Conservation (phyloP, 805 yeast species). For the Hyphopichia homilentoma region DNA sequence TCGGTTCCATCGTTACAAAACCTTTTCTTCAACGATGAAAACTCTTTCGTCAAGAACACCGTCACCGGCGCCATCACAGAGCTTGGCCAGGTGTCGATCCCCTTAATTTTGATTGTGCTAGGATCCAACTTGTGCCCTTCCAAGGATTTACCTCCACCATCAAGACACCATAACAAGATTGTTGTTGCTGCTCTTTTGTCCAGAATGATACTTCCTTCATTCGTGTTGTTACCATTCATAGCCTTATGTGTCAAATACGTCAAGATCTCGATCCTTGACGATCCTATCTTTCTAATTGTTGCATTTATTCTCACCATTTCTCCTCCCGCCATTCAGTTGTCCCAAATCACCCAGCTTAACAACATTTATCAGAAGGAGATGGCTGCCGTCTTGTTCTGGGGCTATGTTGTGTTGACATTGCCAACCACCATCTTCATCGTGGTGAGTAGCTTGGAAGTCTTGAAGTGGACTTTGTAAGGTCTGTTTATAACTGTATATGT, state of each 20-base stretch:
- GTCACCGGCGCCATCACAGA: constrained; percentile 59
- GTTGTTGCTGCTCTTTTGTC: constrained; percentile 68
- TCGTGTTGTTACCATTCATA: constrained; percentile 63
- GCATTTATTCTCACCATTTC: constrained; percentile 71
- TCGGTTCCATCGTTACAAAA: constrained; percentile 56
- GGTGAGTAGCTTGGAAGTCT: constrained; percentile 59
- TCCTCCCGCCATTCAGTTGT: constrained; percentile 81
- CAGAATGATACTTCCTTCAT: constrained; percentile 74
- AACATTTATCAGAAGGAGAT: constrained; percentile 74
- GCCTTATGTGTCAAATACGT: constrained; percentile 61
- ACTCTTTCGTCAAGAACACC: constrained; percentile 64
- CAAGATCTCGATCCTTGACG: constrained; percentile 67
- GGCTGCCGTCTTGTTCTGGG: constrained; percentile 82
- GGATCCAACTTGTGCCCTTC: constrained; percentile 79
- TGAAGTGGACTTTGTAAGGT: constrained; percentile 43
- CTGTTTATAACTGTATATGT: constrained; percentile 1
- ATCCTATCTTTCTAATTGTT: constrained; percentile 76
- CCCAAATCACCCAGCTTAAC: constrained; percentile 77
- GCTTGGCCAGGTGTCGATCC: constrained; percentile 73
- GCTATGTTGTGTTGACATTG: constrained; percentile 69
- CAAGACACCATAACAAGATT: constrained; percentile 58
- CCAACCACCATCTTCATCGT: constrained; percentile 76
- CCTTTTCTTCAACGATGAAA: constrained; percentile 48
- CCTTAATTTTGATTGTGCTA: constrained; percentile 67
- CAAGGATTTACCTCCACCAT: constrained; percentile 61